Evolutionary conservation across 306 rosid genomes (phyloP).

Genomic region (Pterocarpus macrocarpus): DNA sequence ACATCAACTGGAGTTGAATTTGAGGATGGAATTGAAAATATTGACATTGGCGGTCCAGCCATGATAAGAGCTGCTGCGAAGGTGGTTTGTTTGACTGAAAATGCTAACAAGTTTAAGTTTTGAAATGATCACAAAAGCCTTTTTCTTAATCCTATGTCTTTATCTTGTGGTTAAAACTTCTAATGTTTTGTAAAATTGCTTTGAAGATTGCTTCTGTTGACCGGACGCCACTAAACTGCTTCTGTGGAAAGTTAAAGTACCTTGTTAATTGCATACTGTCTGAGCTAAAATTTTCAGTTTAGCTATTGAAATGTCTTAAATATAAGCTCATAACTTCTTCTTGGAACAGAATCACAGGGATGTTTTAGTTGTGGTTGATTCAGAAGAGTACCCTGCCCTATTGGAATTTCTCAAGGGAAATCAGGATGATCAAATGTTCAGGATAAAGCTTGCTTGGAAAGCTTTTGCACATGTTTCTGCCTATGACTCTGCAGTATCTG

Average conservation of each 20-base stretch:
- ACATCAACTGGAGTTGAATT: slow-evolving; percentile 80
- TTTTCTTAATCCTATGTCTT: not conserved
- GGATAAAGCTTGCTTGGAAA: slow-evolving; percentile 92
- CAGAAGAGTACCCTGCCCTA: slow-evolving; percentile 82
- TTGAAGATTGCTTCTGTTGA: not conserved
- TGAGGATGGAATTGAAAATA: slow-evolving; percentile 95
- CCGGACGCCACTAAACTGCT: no score
- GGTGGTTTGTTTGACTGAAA: slow-evolving; percentile 59
- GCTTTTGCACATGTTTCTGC: slow-evolving; percentile 93
- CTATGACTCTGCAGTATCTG: slow-evolving; percentile 91
- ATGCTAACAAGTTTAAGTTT: slow-evolving; percentile 3
- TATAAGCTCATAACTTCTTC: slow-evolving; percentile 36
- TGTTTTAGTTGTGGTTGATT: slow-evolving; percentile 91
- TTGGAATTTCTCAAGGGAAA: slow-evolving; percentile 77
- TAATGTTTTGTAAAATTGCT: slow-evolving; percentile 9
- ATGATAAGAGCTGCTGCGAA: slow-evolving; percentile 98
- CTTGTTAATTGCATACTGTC: not conserved
- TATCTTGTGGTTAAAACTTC: not conserved
- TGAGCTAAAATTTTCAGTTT: slow-evolving; percentile 12
- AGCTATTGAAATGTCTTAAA: slow-evolving; percentile 24
- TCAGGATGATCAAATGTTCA: slow-evolving; percentile 69
- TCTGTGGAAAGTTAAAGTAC: no score
- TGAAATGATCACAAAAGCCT: not conserved
- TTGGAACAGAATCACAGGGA: slow-evolving; percentile 84
- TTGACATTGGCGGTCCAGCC: slow-evolving; percentile 97